Percentiles rank a stretch among this genome's conserved stretches.
phyloP scores from a whole-genome alignment of 768 basidiomycete species.

The Leccinum incarnatum region DNA sequence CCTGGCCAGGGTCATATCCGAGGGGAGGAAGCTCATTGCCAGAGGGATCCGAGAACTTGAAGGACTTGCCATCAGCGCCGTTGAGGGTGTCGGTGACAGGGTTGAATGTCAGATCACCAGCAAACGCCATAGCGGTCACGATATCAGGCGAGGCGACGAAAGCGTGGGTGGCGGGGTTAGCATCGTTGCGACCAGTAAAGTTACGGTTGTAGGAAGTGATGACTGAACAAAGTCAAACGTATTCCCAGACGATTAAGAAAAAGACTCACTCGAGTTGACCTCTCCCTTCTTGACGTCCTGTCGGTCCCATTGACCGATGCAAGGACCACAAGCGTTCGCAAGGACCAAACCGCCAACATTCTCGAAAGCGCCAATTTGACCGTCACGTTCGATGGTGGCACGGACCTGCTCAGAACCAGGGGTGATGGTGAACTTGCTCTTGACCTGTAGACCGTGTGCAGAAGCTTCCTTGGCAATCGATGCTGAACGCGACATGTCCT shows the following conservation, averaged over 20 bases:
- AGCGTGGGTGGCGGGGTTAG: slow-evolving; percentile 98
- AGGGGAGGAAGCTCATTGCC: slow-evolving; percentile 92
- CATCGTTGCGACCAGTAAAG: slow-evolving; percentile 99
- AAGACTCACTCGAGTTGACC: slow-evolving; percentile 82
- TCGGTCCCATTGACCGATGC: slow-evolving; percentile 99
- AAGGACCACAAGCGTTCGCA: slow-evolving; percentile 98
- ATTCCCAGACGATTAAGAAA: background rate
- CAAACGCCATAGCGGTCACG: slow-evolving; percentile 96
- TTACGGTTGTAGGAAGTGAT: slow-evolving; percentile 99
- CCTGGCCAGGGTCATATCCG: slow-evolving; percentile 94
- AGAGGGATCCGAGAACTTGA: slow-evolving; percentile 92
- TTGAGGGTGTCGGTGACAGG: slow-evolving; percentile 83
- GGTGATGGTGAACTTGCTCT: slow-evolving; percentile 97
- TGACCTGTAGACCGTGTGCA: slow-evolving; percentile 79
- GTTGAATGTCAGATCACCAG: slow-evolving; percentile 94
- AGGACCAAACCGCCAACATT: slow-evolving; percentile 87
- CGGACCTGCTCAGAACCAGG: slow-evolving; percentile 98
- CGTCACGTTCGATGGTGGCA: slow-evolving; percentile 96
- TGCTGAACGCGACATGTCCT: slow-evolving; percentile 98
- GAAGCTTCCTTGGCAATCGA: slow-evolving; percentile 89
- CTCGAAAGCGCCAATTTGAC: slow-evolving; percentile 87
- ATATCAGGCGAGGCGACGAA: slow-evolving; percentile 93
- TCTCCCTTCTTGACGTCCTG: slow-evolving; percentile 96
- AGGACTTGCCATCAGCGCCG: slow-evolving; percentile 90
- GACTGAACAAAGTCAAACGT: slow-evolving; percentile 45